Conservation (phyloP, 805 yeast genomes). For the Yamadazyma endophytica region DNA sequence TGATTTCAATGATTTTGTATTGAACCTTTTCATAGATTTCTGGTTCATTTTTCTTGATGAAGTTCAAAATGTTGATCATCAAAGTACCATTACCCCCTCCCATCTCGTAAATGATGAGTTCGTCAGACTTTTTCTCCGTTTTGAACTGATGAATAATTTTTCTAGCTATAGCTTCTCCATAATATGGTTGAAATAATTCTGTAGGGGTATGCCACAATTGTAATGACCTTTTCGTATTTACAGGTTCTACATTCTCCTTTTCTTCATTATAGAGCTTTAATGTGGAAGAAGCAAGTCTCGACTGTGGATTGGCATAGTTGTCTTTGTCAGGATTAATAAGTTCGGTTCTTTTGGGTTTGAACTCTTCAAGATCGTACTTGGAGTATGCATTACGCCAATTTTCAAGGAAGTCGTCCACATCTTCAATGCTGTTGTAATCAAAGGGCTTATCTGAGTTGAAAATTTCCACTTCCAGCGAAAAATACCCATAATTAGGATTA, state of each 20-base stretch:
- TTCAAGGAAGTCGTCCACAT: slow-evolving; percentile 66
- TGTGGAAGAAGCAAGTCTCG: slow-evolving; percentile 25
- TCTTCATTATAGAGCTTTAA: slow-evolving; percentile 14
- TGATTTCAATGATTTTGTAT: slow-evolving; percentile 72
- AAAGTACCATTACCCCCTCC: slow-evolving; percentile 91
- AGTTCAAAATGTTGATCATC: slow-evolving; percentile 71
- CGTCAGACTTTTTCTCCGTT: slow-evolving; percentile 58
- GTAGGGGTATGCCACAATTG: slow-evolving; percentile 92
- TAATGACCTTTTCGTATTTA: slow-evolving; percentile 33
- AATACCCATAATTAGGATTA: slow-evolving; percentile 80
- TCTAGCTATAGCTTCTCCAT: slow-evolving; percentile 83
- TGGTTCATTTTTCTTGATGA: slow-evolving; percentile 57
- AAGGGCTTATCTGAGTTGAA: slow-evolving; percentile 66
- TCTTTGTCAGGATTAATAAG: slow-evolving; percentile 9
- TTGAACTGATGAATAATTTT: slow-evolving; percentile 71
- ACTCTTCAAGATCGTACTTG: slow-evolving; percentile 38
- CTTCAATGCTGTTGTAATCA: slow-evolving; percentile 51
- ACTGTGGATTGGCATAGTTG: slow-evolving; percentile 14
- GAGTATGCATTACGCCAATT: slow-evolving; percentile 63
- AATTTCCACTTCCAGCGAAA: slow-evolving; percentile 72
- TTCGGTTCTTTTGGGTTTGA: slow-evolving; percentile 9
- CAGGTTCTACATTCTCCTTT: slow-evolving; percentile 17
- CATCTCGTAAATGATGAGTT: slow-evolving; percentile 73
- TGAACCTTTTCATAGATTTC: slow-evolving; percentile 66
- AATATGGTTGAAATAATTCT: slow-evolving; percentile 76